Percentiles rank a stretch among this genome's conserved stretches.
Evolutionary conservation across 2,329 filamentous ascomycete genomes (phyloP).

Genomic region (Ophiostoma montium): DNA sequence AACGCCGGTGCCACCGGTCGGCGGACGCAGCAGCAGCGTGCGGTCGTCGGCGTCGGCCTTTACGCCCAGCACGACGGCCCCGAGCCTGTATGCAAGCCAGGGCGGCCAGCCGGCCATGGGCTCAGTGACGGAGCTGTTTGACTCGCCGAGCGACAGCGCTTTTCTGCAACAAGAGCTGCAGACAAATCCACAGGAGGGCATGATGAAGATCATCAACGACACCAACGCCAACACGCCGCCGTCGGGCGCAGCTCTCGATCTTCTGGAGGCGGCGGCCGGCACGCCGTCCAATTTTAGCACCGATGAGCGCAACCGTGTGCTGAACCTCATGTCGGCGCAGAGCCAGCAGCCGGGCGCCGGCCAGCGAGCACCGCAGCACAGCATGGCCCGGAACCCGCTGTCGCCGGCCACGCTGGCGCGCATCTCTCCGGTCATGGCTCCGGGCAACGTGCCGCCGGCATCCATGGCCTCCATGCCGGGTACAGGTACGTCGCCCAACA

Average conservation of each 20-base stretch:
- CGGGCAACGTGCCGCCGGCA: not conserved
- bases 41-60: constrained; percentile 3
- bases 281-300: constrained; percentile 39
- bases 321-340: constrained; percentile 44
- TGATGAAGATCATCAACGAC: constrained; percentile 53
- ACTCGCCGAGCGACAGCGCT: constrained; percentile 33
- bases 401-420: not conserved
- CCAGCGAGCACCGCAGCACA: not conserved
- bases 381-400: constrained; percentile 8
- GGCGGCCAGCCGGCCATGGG: constrained; percentile 23
- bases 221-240: constrained; percentile 38
- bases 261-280: constrained; percentile 43
- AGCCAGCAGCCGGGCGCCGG: constrained; percentile 8
- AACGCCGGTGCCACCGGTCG: not conserved
- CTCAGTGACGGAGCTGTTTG: constrained; percentile 47
- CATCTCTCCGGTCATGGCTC: not conserved
- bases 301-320: constrained; percentile 44
- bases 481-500: not conserved
- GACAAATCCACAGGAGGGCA: constrained; percentile 43
- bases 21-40: not conserved
- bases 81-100: not conserved
- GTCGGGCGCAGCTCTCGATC: constrained; percentile 28
- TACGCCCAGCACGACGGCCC: not conserved
- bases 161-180: constrained; percentile 42
- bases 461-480: not conserved